These are phyloP conservation scores for Penicillium sp. DNA, from an alignment of 2,329 filamentous ascomycete genomes.

Conservation along the genomic window DNA sequence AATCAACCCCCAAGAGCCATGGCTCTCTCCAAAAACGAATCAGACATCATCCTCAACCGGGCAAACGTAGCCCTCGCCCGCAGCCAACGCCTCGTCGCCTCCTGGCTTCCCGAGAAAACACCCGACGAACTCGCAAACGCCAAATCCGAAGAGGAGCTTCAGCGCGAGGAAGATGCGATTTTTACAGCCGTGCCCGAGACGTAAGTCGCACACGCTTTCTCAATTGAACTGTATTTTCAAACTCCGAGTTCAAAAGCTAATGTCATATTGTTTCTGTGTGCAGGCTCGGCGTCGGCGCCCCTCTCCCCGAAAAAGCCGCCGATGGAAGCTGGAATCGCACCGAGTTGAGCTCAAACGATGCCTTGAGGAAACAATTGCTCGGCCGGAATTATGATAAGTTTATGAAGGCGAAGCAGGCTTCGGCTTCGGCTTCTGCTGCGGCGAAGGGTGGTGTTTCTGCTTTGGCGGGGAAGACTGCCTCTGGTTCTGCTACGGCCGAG, in stretches of 20 bases:
- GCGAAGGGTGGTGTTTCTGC: constrained; percentile 4
- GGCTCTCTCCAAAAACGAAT: constrained; percentile 44
- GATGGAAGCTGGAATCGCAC: constrained; percentile 45
- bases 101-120: constrained; percentile 56
- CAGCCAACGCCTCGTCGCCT: constrained; percentile 56
- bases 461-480: constrained; percentile 36
- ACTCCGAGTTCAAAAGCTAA: background rate
- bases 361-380: constrained; percentile 49
- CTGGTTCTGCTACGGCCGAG: constrained; percentile 5
- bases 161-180: constrained; percentile 57
- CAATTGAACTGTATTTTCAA: background rate
- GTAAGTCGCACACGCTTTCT: constrained; percentile 38
- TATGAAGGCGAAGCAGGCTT: constrained; percentile 37
- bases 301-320: constrained; percentile 44
- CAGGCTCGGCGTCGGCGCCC: constrained; percentile 53
- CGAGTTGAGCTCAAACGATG: constrained; percentile 47
- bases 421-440: constrained; percentile 10
- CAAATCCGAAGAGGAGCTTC: constrained; percentile 49
- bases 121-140: constrained; percentile 39
- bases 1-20: constrained; percentile 16
- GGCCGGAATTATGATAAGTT: constrained; percentile 45
- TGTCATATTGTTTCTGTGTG: background rate
- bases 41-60: constrained; percentile 59
- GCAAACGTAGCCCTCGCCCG: constrained; percentile 57
- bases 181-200: constrained; percentile 57